These are phyloP conservation scores for Elongisporangium undulatum DNA, from an alignment of 352 stramenopile genomes.

Conservation along the genomic window DNA sequence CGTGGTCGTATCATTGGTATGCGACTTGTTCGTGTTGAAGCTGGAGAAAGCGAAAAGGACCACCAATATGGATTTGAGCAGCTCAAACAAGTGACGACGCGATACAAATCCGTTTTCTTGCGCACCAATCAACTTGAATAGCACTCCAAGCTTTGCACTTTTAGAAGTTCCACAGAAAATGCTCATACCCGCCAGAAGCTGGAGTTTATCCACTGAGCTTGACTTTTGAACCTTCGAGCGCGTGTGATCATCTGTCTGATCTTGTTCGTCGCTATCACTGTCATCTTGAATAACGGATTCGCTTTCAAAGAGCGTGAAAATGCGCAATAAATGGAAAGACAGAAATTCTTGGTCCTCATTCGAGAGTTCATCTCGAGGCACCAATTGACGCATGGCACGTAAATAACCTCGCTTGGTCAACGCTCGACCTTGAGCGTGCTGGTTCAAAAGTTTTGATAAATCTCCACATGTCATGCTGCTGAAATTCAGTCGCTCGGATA, in stretches of 20 bases:
- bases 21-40: slow-evolving; percentile 53
- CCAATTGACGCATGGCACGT: slow-evolving; percentile 70
- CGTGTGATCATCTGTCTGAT: background rate
- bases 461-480: slow-evolving; percentile 59
- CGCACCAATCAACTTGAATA: slow-evolving; percentile 81
- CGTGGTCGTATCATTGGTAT: slow-evolving; percentile 57
- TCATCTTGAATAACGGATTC: slow-evolving; percentile 48
- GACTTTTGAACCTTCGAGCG: slow-evolving; percentile 11
- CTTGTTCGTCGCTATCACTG: slow-evolving; percentile 14
- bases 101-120: slow-evolving; percentile 61
- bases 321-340: slow-evolving; percentile 79
- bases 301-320: slow-evolving; percentile 82
- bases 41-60: slow-evolving; percentile 84
- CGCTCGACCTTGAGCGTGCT: slow-evolving; percentile 55
- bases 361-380: slow-evolving; percentile 60
- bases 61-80: slow-evolving; percentile 77
- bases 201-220: slow-evolving; percentile 70
- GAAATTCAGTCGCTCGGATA: slow-evolving; percentile 82
- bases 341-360: slow-evolving; percentile 88
- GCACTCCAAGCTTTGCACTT: slow-evolving; percentile 89
- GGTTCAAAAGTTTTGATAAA: slow-evolving; percentile 66
- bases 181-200: slow-evolving; percentile 82
- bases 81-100: slow-evolving; percentile 71
- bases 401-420: slow-evolving; percentile 76
- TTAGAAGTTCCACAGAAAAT: slow-evolving; percentile 95